Percentiles rank a stretch among this genome's conserved stretches.
Conservation (phyloP, 306 rosid species). For the Glycine tomentella region DNA sequence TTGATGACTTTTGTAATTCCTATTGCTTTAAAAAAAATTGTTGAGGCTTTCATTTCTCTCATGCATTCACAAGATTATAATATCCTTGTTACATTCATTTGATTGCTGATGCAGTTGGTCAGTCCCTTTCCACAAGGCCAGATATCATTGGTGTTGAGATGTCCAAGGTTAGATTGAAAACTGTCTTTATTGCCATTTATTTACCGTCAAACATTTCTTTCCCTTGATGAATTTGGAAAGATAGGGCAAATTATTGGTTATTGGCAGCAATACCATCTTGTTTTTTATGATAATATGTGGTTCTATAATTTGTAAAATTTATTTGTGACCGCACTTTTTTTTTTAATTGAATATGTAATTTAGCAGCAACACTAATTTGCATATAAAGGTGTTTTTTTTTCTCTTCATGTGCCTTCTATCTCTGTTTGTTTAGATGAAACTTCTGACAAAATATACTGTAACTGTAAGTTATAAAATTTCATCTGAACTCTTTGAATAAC, state of each 20-base stretch:
- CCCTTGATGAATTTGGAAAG: slow-evolving; percentile 33
- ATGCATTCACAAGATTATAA: slow-evolving; percentile 57
- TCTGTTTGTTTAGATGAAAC: slow-evolving; percentile 28
- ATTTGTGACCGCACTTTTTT: not conserved
- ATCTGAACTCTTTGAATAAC: slow-evolving; percentile 8
- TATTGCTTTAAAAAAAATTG: slow-evolving; percentile 36
- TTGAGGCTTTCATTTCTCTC: slow-evolving; percentile 50
- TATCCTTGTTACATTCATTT: slow-evolving; percentile 68
- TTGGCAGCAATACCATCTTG: slow-evolving; percentile 4
- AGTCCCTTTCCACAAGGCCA: slow-evolving; percentile 97
- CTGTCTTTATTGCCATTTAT: slow-evolving; percentile 17
- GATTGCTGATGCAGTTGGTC: slow-evolving; percentile 93
- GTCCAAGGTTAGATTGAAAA: slow-evolving; percentile 75
- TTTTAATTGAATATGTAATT: slow-evolving; percentile 14
- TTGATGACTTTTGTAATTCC: slow-evolving; percentile 27
- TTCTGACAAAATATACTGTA: not conserved
- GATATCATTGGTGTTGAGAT: slow-evolving; percentile 94
- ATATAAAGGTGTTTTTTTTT: slow-evolving; percentile 11
- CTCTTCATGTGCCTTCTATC: slow-evolving; percentile 23
- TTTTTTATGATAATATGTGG: slow-evolving; percentile 39
- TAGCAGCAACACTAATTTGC: slow-evolving; percentile 21
- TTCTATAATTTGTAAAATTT: slow-evolving; percentile 11
- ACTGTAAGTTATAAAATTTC: slow-evolving; percentile 16
- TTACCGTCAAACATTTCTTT: slow-evolving; percentile 30
- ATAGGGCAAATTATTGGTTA: slow-evolving; percentile 16